Evolutionary conservation across 1,284 basidiomycete species (phyloP).

Genomic region (Pyrrhoderma lamaoense): DNA sequence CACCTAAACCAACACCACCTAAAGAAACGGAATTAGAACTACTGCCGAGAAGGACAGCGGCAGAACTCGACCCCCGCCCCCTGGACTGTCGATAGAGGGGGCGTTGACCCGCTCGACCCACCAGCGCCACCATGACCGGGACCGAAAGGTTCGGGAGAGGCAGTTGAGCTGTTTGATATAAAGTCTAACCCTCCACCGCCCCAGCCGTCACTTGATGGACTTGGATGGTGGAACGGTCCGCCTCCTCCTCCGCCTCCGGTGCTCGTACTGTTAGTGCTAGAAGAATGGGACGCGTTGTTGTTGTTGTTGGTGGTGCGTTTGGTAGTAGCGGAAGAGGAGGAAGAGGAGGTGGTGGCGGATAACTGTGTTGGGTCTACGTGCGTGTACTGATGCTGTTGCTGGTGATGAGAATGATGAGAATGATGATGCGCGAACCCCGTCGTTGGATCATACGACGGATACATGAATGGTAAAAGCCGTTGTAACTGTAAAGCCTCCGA

Average conservation of each 20-base stretch:
- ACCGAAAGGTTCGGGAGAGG: conserved; percentile 70
- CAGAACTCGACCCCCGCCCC: too few species aligned
- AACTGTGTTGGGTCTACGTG: conserved; percentile 81
- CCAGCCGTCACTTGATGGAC: conserved; percentile 77
- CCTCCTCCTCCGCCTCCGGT: conserved; percentile 36
- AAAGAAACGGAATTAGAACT: too few species aligned
- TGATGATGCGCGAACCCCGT: conserved; percentile 36
- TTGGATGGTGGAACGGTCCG: conserved; percentile 54
- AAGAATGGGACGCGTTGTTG: too few species aligned
- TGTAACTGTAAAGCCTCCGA: conserved; percentile 49
- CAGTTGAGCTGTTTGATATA: conserved; percentile 56
- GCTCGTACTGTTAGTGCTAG: too few species aligned
- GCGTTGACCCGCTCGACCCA: conserved; percentile 4
- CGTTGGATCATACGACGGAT: conserved; percentile 26
- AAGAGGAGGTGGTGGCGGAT: too few species aligned
- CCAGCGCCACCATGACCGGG: too few species aligned
- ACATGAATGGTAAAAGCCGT: conserved; percentile 41
- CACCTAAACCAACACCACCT: conserved; percentile 27
- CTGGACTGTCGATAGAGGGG: conserved; percentile 14
- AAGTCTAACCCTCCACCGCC: conserved; percentile 45
- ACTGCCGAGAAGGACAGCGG: too few species aligned
- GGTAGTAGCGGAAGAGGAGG: too few species aligned
- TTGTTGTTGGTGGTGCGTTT: too few species aligned
- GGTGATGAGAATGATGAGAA: conserved; percentile 60
- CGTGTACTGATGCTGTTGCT: conserved; percentile 54